These are phyloP conservation scores for Mucor irregularis DNA, from an alignment of 371 early-diverging fungal genomes.

Conservation along the genomic window DNA sequence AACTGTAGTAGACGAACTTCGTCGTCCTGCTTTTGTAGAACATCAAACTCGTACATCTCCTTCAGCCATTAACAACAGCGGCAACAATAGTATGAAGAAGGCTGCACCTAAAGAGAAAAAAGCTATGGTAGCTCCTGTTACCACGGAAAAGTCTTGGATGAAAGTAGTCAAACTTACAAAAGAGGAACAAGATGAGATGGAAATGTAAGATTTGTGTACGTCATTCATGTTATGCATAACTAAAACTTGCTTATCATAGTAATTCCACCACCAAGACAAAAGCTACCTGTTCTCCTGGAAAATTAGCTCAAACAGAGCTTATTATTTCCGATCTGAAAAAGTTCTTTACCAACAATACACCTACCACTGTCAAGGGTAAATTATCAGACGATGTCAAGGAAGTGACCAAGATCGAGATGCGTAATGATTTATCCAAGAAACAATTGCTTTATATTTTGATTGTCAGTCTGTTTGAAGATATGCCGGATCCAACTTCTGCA, in stretches of 20 bases:
- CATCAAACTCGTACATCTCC: slow-evolving; percentile 12
- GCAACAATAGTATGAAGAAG: background rate
- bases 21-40: slow-evolving; percentile 14
- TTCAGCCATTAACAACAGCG: background rate
- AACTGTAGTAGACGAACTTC: slow-evolving; percentile 11
- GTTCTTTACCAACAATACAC: slow-evolving; percentile 38
- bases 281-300: background rate
- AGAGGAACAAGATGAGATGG: slow-evolving; percentile 62
- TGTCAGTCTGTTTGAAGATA: slow-evolving; percentile 58
- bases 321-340: slow-evolving; percentile 51
- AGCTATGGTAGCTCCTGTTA: background rate
- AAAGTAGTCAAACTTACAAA: slow-evolving; percentile 65
- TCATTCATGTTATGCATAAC: background rate
- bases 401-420: slow-evolving; percentile 74
- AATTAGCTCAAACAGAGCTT: slow-evolving; percentile 43
- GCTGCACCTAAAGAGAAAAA: background rate
- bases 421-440: slow-evolving; percentile 71
- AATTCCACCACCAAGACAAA: background rate
- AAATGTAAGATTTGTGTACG: slow-evolving; percentile 25
- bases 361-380: slow-evolving; percentile 23
- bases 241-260: background rate
- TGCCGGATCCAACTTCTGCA: slow-evolving; percentile 20
- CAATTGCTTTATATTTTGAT: slow-evolving; percentile 65
- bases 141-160: slow-evolving; percentile 62
- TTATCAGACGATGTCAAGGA: slow-evolving; percentile 68